phyloP scores from a whole-genome alignment of 306 rosid species.

The Albizia julibrissin region DNA sequence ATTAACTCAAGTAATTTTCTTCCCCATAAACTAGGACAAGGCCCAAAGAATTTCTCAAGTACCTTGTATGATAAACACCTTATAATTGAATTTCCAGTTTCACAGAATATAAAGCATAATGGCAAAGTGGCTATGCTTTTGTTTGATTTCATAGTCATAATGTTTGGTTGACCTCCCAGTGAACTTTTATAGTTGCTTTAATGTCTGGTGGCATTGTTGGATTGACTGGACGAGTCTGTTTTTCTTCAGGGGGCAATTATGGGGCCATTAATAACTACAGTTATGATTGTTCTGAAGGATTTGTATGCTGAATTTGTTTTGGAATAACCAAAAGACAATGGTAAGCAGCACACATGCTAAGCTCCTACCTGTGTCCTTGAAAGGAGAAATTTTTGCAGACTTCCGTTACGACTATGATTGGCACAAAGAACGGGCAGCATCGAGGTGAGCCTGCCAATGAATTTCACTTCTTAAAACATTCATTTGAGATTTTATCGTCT shows the following conservation, averaged over 20 bases:
- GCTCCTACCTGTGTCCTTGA: not conserved
- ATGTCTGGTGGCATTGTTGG: not conserved
- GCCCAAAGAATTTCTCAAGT: not conserved
- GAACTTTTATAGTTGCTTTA: not conserved
- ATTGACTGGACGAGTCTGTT: constrained; percentile 18
- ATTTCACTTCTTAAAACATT: not conserved
- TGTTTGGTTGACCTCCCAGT: not conserved
- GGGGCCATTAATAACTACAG: constrained; percentile 87
- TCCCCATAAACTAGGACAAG: not conserved
- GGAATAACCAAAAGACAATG: constrained; percentile 41
- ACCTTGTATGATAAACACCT: not conserved
- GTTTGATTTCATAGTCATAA: not conserved
- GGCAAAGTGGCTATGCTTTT: not conserved
- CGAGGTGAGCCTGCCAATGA: not conserved
- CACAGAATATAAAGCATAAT: not conserved
- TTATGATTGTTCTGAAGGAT: constrained; percentile 75
- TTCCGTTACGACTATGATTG: not conserved
- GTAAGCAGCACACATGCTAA: constrained; percentile 34
- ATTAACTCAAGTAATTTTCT: not conserved
- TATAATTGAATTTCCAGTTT: not conserved
- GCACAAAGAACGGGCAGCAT: not conserved
- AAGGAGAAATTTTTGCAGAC: not conserved
- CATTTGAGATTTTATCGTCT: not conserved
- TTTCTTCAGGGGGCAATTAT: constrained; percentile 73
- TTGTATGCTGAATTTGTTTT: constrained; percentile 76